Percentiles rank a stretch among this genome's conserved stretches.
These are phyloP conservation scores for Arthroderma sp. DNA, from an alignment of 2,329 filamentous ascomycete genomes.

Conservation along the genomic window DNA sequence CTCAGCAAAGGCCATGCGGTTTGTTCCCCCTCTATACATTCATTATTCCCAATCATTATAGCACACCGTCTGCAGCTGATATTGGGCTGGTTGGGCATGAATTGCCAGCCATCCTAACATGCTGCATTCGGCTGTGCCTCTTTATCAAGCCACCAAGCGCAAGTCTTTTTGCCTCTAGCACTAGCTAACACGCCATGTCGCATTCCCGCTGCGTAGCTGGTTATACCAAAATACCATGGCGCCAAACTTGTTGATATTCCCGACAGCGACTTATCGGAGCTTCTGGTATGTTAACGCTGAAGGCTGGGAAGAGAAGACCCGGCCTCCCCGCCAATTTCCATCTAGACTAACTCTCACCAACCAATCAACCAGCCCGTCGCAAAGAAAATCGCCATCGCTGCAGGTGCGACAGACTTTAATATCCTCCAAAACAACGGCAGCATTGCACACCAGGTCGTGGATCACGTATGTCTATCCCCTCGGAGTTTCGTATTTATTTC, in stretches of 20 bases:
- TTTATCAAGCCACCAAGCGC: too few relatives aligned
- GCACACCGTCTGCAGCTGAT: too few relatives aligned
- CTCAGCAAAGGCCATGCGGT: constrained; percentile 82
- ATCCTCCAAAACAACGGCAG: constrained; percentile 91
- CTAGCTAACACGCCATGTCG: too few relatives aligned
- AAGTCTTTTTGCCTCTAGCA: too few relatives aligned
- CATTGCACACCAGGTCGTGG: constrained; percentile 82
- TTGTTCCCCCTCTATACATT: constrained; percentile 22
- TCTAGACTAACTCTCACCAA: constrained; percentile 9
- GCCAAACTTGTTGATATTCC: constrained; percentile 85
- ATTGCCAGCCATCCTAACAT: too few relatives aligned
- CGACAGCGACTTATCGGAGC: constrained; percentile 69
- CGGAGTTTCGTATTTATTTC: constrained; percentile 6
- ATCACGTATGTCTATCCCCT: constrained; percentile 53
- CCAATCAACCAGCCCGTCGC: constrained; percentile 49
- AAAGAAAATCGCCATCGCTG: constrained; percentile 72
- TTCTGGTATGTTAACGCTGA: constrained; percentile 47
- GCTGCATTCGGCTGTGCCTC: too few relatives aligned
- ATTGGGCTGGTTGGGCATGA: too few relatives aligned
- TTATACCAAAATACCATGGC: constrained; percentile 92
- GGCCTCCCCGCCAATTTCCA: background rate
- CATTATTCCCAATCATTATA: background rate
- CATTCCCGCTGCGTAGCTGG: constrained; percentile 46
- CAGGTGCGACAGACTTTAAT: constrained; percentile 72
- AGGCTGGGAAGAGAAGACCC: too few relatives aligned